A percentile compares a stretch with the other conserved stretches of the same genome.
These are phyloP conservation scores for Beta lomatogona DNA, from an alignment of 179 eudicot genomes.

Conservation along the genomic window DNA sequence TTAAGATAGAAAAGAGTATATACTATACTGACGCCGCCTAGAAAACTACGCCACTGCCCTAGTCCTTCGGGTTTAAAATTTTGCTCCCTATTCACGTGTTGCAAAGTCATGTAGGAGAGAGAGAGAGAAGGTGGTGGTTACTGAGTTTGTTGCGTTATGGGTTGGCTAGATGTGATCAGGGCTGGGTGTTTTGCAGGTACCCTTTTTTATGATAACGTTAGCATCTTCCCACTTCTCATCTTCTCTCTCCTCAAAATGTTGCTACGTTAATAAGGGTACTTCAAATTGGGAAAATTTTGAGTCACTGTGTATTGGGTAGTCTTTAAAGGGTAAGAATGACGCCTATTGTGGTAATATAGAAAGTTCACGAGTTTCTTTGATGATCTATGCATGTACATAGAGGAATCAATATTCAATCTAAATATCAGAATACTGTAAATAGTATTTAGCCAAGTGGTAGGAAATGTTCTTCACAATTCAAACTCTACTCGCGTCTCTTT, in stretches of 20 bases:
- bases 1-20: background rate
- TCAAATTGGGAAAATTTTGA: background rate
- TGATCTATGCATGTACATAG: background rate
- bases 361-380: conserved; percentile 23
- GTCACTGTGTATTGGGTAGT: background rate
- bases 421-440: too few relatives aligned
- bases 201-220: conserved; percentile 39
- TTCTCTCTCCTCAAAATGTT: conserved; percentile 19
- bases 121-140: conserved; percentile 23
- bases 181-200: conserved; percentile 40
- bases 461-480: too few relatives aligned
- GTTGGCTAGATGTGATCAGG: conserved; percentile 51
- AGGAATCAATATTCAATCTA: too few relatives aligned
- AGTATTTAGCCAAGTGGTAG: too few relatives aligned
- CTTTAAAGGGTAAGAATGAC: conserved; percentile 2
- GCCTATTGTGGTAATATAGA: conserved; percentile 23
- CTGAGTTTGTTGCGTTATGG: conserved; percentile 51
- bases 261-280: background rate
- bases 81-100: conserved; percentile 49
- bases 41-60: conserved; percentile 29
- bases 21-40: conserved; percentile 1
- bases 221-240: conserved; percentile 4
- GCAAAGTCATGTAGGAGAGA: conserved; percentile 24
- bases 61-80: conserved; percentile 10
- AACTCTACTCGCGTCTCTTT: too few relatives aligned